A percentile compares a stretch with the other conserved stretches of the same genome.
Evolutionary conservation across 352 stramenopile genomes (phyloP).

Genomic region (Pelagophyceae sp.): DNA sequence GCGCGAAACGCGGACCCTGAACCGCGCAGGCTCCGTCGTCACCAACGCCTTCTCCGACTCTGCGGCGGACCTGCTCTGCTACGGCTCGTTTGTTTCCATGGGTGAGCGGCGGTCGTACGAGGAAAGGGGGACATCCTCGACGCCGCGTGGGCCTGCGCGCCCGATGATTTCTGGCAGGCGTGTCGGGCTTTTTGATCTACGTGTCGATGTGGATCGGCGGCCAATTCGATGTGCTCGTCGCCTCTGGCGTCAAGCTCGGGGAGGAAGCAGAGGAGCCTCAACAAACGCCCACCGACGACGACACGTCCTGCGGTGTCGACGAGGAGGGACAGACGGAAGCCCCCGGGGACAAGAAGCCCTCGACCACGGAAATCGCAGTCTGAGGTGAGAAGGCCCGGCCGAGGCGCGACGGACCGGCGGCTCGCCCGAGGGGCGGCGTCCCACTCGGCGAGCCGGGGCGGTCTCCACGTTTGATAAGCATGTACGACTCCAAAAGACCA

Average conservation of each 20-base stretch:
- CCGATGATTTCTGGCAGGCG: no score
- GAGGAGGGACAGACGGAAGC: constrained; percentile 45
- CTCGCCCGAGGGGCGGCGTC: no score
- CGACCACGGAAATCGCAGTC: background rate
- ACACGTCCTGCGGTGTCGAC: constrained; percentile 52
- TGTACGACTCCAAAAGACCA: no score
- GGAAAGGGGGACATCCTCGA: no score
- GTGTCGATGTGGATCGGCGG: constrained; percentile 57
- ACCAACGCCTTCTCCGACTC: constrained; percentile 66
- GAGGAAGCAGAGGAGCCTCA: constrained; percentile 29
- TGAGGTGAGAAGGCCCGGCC: no score
- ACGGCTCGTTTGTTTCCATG: constrained; percentile 55
- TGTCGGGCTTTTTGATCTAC: constrained; percentile 56
- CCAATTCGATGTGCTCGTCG: constrained; percentile 54
- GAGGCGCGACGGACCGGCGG: no score
- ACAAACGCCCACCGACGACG: constrained; percentile 36
- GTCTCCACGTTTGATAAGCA: no score
- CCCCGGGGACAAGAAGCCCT: background rate
- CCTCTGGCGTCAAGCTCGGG: constrained; percentile 53
- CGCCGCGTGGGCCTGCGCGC: no score
- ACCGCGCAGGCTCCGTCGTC: constrained; percentile 62
- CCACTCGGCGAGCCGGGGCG: no score
- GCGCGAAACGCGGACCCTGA: no score
- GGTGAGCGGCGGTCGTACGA: no score
- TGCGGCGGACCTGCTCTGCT: constrained; percentile 42